phyloP scores from a whole-genome alignment of 768 basidiomycete species.

The Lactarius hatsudake region DNA sequence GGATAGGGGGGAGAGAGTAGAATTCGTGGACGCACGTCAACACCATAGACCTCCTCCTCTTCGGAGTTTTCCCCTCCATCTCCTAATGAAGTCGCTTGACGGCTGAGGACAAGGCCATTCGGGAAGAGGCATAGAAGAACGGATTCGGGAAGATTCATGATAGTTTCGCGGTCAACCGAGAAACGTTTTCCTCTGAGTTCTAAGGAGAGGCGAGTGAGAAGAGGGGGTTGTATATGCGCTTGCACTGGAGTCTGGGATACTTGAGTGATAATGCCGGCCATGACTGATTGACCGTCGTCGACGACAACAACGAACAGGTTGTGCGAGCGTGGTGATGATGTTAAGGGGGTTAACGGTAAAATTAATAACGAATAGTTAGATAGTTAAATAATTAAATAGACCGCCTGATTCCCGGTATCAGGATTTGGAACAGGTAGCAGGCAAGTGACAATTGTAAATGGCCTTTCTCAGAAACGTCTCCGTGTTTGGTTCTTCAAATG shows the following conservation, averaged over 20 bases:
- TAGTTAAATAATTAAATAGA: constrained; percentile 11
- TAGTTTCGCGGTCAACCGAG: constrained; percentile 93
- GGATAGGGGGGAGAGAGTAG: constrained; percentile 17
- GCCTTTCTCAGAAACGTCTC: constrained; percentile 23
- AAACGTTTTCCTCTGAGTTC: constrained; percentile 91
- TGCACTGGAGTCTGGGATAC: constrained; percentile 61
- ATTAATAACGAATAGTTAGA: too few relatives aligned
- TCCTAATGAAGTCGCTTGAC: constrained; percentile 73
- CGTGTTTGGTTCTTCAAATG: constrained; percentile 20
- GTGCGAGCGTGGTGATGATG: neutral
- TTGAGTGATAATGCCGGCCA: constrained; percentile 49
- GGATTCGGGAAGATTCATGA: constrained; percentile 98
- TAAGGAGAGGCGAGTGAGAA: constrained; percentile 83
- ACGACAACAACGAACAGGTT: neutral
- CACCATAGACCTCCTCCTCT: constrained; percentile 89
- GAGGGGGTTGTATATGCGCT: constrained; percentile 76
- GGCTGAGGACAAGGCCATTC: constrained; percentile 90
- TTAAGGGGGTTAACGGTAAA: neutral
- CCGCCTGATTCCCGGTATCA: neutral
- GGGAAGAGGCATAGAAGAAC: constrained; percentile 96
- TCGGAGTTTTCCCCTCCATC: constrained; percentile 75
- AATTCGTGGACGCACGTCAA: constrained; percentile 70
- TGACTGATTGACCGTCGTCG: constrained; percentile 27
- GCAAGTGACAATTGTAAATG: constrained; percentile 20
- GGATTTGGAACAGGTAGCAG: constrained; percentile 1